phyloP scores from a whole-genome alignment of 2,329 filamentous ascomycete genomes.

The Ophiocordyceps camponoti-saundersi region DNA sequence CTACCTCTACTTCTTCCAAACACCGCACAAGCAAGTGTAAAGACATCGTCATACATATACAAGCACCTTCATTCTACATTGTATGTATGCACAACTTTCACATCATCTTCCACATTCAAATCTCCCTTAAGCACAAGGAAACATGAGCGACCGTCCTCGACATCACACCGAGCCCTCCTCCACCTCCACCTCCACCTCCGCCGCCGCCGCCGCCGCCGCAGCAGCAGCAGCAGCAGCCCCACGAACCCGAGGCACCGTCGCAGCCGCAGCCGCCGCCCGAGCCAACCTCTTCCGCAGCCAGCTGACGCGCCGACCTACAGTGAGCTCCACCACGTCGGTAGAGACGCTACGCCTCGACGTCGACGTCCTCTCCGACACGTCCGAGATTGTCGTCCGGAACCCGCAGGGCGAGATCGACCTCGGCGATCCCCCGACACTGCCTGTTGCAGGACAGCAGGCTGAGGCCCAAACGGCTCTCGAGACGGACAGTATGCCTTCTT shows the following conservation, averaged over 20 bases:
- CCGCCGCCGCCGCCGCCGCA: background rate
- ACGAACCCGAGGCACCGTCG: slow-evolving; percentile 2
- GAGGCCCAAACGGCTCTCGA: slow-evolving; percentile 34
- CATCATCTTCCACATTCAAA: too few species aligned
- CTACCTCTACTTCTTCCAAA: background rate
- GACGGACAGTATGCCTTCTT: slow-evolving; percentile 26
- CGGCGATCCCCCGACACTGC: slow-evolving; percentile 35
- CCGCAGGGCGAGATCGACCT: slow-evolving; percentile 45
- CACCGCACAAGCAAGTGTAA: too few species aligned
- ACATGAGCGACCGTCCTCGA: too few species aligned
- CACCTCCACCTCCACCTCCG: background rate
- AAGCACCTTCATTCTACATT: too few species aligned
- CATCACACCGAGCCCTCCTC: too few species aligned
- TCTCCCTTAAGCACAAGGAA: too few species aligned
- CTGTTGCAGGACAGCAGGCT: slow-evolving; percentile 35
- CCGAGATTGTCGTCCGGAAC: slow-evolving; percentile 45
- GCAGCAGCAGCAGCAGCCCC: background rate
- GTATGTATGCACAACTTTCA: too few species aligned
- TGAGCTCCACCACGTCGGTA: slow-evolving; percentile 17
- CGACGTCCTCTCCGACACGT: slow-evolving; percentile 25
- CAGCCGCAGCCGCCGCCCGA: background rate
- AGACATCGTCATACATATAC: too few species aligned
- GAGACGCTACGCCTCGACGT: slow-evolving; percentile 32
- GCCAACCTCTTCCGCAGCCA: slow-evolving; percentile 42
- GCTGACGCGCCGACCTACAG: slow-evolving; percentile 38